Evolutionary conservation across 768 basidiomycete genomes (phyloP), one percentile per base, ranked within the genome.

Genomic region (Tephrocybe rancida): DNA sequence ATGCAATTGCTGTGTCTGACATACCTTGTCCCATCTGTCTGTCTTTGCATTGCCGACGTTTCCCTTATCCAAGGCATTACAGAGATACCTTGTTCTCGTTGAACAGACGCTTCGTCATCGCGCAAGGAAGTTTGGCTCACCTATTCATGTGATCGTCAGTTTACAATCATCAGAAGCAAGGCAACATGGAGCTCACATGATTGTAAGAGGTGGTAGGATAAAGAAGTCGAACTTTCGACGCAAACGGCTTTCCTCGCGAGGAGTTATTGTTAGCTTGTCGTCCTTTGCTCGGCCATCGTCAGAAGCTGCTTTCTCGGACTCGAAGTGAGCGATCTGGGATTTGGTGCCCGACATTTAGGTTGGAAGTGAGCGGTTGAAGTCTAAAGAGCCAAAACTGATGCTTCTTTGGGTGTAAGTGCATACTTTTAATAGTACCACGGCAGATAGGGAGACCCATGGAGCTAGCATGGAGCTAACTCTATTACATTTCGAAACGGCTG

Each of bases 21-120:
- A 48, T 50, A 74, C 80, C 61, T 72, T 76, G 54, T 78, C 79
- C 75, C 79, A 78, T 6, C 75, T 73, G 48, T 71, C 79, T 2
- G 80, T 81, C 54, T 82, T 79, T 5, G 80, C 80, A 60, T 82
- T 82, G 6, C 73, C 75, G 1, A 81, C 72, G 51, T 79, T 80
- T 3, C 78, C 76, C 62, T 79, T 80, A 58, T 78, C 77, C 25
- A 78, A 61, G 0, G 77, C 78, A 61, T 80, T 80, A 53, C 73
- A 77, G 10, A 80, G 65, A 56, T 80, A 79, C 76, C 76, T n/a
- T n/a, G n/a, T n/a, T n/a, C n/a, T n/a, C n/a, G n/a, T n/a, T n/a
- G n/a, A n/a, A n/a, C n/a, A n/a, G n/a, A n/a, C n/a, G n/a, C n/a
- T n/a, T n/a, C n/a, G n/a, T n/a, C n/a, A n/a, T n/a, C n/a, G n/a